Evolutionary conservation across 345 rosid species (phyloP), one percentile per base, ranked within the genome.

Genomic region (Brassica rapa): DNA sequence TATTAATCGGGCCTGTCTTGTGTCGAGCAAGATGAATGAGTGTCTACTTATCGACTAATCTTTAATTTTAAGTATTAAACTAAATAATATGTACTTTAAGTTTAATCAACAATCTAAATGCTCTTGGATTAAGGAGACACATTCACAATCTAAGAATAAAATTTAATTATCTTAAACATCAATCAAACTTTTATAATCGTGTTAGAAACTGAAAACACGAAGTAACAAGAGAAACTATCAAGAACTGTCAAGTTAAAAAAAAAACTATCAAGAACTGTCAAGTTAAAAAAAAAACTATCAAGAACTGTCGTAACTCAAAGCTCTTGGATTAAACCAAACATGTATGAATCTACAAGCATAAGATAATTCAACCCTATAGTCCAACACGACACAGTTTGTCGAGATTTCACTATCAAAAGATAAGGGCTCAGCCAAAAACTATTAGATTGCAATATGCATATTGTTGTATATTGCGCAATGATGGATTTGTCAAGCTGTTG

Each of bases 351-450:
- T 37, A 37, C 43, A 3, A 37, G 8, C 43, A 14, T 16, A 2
- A 55, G 7, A 63, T 7, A 8, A 0, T 19, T 8, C 53, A 66
- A 25, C 23, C 14, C 25, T 30, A 32, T 15, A 70, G 16, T 62
- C 27, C 1, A 76, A 4, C 4, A 60, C 11, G 41, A 5, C 32
- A 57, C 62, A 30, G 12, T 59, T 65, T 32, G 60, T 4, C 16
- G n/a, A 66, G 67, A 66, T n/a, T 73, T 73, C 65, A 61, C 19
- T 32, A 79, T 79, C 69, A 79, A 49, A 70, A 67, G 15, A 60
- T 30, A 66, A 78, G 73, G 73, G 41, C 24, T 2, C 63, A 32
- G 23, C 57, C 68, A 79, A 46, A 70, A 59, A 8, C 8, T 23
- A 66, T 66, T 32, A 32, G 68, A 66, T 43, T 46, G 69, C 43